These are phyloP conservation scores for Cronartium quercuum DNA, from an alignment of 1,284 basidiomycete genomes.

Conservation along the genomic window DNA sequence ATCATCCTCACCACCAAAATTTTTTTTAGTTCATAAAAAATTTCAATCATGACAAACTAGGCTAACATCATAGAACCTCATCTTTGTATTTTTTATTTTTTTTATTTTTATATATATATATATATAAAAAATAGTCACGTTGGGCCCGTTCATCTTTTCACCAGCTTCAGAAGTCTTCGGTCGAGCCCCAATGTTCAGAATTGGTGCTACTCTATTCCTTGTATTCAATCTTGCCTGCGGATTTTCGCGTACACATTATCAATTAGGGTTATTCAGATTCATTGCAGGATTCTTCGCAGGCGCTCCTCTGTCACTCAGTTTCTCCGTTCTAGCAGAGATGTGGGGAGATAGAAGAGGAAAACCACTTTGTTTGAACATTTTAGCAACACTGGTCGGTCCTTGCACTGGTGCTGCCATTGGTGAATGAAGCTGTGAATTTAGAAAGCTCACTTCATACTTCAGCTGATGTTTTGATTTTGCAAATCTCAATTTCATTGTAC, in stretches of 20 bases:
- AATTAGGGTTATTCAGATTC: constrained; percentile 4
- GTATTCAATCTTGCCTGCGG: constrained; percentile 10
- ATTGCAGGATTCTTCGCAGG: constrained; percentile 6
- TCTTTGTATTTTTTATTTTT: background rate
- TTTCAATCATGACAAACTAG: no score
- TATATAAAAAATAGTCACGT: background rate
- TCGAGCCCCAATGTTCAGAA: constrained; percentile 7
- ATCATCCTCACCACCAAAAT: no score
- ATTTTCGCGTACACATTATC: constrained; percentile 8
- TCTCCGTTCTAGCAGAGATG: constrained; percentile 14
- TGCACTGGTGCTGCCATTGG: constrained; percentile 13
- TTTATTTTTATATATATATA: background rate
- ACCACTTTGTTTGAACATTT: background rate
- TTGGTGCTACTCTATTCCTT: constrained; percentile 1
- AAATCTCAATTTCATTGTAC: background rate
- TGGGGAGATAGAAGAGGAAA: constrained; percentile 20
- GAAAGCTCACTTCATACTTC: background rate
- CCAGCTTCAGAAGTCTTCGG: constrained; percentile 25
- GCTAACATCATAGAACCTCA: no score
- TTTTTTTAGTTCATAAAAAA: no score
- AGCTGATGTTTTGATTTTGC: background rate
- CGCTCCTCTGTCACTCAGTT: constrained; percentile 5
- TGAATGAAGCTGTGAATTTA: background rate
- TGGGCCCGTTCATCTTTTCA: constrained; percentile 11
- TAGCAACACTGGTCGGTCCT: constrained; percentile 4